These are phyloP conservation scores for Saccharomycopsis sp. DNA, from an alignment of 805 yeast genomes.

Conservation along the genomic window DNA sequence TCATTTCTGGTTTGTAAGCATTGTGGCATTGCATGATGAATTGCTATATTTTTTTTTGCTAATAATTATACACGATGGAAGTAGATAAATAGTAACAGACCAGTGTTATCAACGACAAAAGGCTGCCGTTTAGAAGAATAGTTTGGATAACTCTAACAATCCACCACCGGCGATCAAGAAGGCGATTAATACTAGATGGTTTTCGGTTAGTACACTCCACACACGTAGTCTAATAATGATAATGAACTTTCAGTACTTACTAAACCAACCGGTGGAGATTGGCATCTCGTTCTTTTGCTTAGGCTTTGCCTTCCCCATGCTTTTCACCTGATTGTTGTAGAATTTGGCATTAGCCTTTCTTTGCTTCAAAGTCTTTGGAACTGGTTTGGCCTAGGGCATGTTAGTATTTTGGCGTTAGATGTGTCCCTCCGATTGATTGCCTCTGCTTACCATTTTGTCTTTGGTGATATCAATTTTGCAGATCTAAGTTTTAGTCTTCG, in stretches of 20 bases:
- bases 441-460: background rate
- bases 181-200: conserved; percentile 29
- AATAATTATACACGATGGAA: background rate
- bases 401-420: too few species aligned
- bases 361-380: conserved; percentile 39
- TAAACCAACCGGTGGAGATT: conserved; percentile 35
- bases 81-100: background rate
- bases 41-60: too few species aligned
- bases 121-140: conserved; percentile 30
- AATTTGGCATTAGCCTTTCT: conserved; percentile 40
- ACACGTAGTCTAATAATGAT: background rate
- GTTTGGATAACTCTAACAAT: conserved; percentile 35
- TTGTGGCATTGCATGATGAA: too few species aligned
- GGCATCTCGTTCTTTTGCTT: conserved; percentile 30
- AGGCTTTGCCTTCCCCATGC: conserved; percentile 37
- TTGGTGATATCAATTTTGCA: background rate
- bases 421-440: too few species aligned
- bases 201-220: conserved; percentile 2
- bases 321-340: conserved; percentile 34
- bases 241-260: conserved; percentile 3
- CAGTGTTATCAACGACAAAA: too few species aligned
- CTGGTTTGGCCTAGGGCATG: conserved; percentile 28
- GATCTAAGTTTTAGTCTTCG: background rate
- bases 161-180: conserved; percentile 45
- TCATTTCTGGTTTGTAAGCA: background rate